Conservation (phyloP, 208 protist genomes). For the Leishmania mexicana region DNA sequence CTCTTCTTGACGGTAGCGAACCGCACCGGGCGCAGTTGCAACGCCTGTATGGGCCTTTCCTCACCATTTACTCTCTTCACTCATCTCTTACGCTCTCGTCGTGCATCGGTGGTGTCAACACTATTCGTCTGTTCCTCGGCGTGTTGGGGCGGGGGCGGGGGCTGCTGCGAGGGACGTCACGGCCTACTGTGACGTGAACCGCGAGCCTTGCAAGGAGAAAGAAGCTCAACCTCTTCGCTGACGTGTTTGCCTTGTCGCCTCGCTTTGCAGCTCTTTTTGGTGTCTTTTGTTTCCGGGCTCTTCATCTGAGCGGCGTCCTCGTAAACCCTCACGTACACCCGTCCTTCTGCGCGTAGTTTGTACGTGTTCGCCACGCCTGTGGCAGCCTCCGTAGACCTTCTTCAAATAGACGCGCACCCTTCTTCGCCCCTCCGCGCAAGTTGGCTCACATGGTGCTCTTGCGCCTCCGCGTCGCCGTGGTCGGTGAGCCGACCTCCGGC, state of each 20-base stretch:
- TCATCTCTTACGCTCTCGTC: neutral
- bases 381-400: neutral
- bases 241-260: neutral
- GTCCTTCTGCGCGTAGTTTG: neutral
- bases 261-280: neutral
- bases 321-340: neutral
- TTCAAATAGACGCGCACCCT: neutral
- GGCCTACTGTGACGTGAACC: neutral
- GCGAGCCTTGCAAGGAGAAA: too few species aligned
- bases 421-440: neutral
- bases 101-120: neutral
- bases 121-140: neutral
- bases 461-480: slow-evolving; percentile 81
- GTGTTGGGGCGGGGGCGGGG: too few species aligned
- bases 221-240: neutral
- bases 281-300: neutral
- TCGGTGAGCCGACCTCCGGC: slow-evolving; percentile 89
- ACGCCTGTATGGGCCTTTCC: neutral
- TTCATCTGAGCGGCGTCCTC: neutral
- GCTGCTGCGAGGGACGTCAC: neutral
- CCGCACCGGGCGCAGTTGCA: neutral
- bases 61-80: neutral
- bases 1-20: too few species aligned
- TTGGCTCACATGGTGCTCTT: slow-evolving; percentile 78
- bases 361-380: neutral